Evolutionary conservation across 1,139 yeast genomes (phyloP).

Genomic region (Zygoascus sp.): DNA sequence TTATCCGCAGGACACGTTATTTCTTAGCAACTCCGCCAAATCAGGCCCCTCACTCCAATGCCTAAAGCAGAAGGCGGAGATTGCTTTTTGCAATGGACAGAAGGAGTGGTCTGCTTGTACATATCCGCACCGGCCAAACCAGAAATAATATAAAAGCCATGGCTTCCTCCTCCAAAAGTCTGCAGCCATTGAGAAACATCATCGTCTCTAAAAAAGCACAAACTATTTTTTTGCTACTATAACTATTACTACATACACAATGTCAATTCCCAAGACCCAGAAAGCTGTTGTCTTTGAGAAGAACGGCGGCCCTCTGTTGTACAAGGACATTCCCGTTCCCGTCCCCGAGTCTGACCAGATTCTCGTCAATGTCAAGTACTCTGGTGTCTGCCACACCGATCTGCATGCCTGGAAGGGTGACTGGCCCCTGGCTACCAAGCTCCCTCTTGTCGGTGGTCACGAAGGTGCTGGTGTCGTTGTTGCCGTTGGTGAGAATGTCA

Average conservation of each 20-base stretch:
- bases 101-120: slow-evolving; percentile 1
- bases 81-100: neutral
- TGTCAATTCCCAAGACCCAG: slow-evolving; percentile 54
- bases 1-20: slow-evolving; percentile 1
- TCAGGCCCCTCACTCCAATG: neutral
- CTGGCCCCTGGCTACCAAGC: slow-evolving; percentile 61
- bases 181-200: neutral
- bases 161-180: neutral
- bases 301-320: slow-evolving; percentile 58
- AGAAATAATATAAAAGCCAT: slow-evolving; percentile 1
- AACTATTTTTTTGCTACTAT: neutral
- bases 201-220: neutral
- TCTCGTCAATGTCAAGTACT: slow-evolving; percentile 57
- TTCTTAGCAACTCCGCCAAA: slow-evolving; percentile 4
- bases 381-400: slow-evolving; percentile 68
- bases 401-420: slow-evolving; percentile 73
- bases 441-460: slow-evolving; percentile 77
- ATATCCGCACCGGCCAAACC: slow-evolving; percentile 3
- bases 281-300: slow-evolving; percentile 69
- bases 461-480: slow-evolving; percentile 86
- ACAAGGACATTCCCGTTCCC: slow-evolving; percentile 63
- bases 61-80: neutral
- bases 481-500: slow-evolving; percentile 62
- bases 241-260: neutral
- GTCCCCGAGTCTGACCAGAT: slow-evolving; percentile 56